These are phyloP conservation scores for Fusarium mexicanum DNA, from an alignment of 2,329 filamentous ascomycete genomes.

Conservation along the genomic window DNA sequence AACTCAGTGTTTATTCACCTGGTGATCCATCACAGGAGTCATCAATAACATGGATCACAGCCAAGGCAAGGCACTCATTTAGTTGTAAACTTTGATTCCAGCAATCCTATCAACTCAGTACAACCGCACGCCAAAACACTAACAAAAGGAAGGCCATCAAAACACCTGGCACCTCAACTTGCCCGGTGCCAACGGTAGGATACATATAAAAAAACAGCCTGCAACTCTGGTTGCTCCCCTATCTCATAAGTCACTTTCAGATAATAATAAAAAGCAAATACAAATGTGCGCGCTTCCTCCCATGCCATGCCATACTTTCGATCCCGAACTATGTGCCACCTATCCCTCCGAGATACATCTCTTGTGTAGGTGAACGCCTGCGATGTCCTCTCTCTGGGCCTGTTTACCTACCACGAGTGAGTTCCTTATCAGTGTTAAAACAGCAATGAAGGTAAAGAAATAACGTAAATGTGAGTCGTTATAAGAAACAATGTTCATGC, in stretches of 20 bases:
- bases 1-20: not conserved
- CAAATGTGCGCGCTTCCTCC: slow-evolving; percentile 38
- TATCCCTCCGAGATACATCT: slow-evolving; percentile 31
- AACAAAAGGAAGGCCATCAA: slow-evolving; percentile 37
- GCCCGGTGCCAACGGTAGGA: slow-evolving; percentile 30
- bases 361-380: slow-evolving; percentile 27
- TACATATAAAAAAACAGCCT: slow-evolving; percentile 38
- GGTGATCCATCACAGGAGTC: no score
- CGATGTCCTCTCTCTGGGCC: slow-evolving; percentile 26
- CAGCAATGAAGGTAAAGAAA: slow-evolving; percentile 38
- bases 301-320: slow-evolving; percentile 39
- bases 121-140: slow-evolving; percentile 44
- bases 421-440: slow-evolving; percentile 37
- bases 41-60: not conserved
- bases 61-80: not conserved
- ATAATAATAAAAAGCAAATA: slow-evolving; percentile 4
- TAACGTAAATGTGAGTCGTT: slow-evolving; percentile 46
- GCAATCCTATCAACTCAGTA: slow-evolving; percentile 38
- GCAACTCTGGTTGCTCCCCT: slow-evolving; percentile 26
- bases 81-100: slow-evolving; percentile 41
- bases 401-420: slow-evolving; percentile 33
- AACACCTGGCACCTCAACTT: slow-evolving; percentile 32
- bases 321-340: slow-evolving; percentile 25
- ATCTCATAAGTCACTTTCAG: slow-evolving; percentile 41
- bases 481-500: slow-evolving; percentile 51